A percentile compares a stretch with the other conserved stretches of the same genome.
Evolutionary conservation across 148 eudicot genomes (phyloP).

Genomic region (Vaccinium myrtillus): DNA sequence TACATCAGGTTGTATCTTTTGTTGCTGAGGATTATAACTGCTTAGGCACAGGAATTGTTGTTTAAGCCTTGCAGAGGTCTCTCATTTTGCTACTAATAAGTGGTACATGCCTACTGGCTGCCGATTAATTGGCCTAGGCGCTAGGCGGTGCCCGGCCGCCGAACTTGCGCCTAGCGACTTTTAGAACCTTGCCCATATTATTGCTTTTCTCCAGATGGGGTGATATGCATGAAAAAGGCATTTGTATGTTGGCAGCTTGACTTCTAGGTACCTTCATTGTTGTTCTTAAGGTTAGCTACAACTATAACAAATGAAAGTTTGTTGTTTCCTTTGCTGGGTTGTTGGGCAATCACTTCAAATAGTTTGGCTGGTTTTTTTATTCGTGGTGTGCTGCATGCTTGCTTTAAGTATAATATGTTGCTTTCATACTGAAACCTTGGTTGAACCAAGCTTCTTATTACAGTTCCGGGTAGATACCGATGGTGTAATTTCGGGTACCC

Average conservation of each 20-base stretch:
- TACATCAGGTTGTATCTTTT: constrained; percentile 31
- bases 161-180: too few relatives aligned
- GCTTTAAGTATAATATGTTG: background rate
- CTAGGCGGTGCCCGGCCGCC: too few relatives aligned
- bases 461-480: background rate
- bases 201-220: background rate
- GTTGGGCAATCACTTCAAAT: background rate
- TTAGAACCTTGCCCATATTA: too few relatives aligned
- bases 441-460: background rate
- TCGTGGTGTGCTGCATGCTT: background rate
- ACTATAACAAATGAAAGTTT: background rate
- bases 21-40: constrained; percentile 22
- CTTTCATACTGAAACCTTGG: background rate
- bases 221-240: background rate
- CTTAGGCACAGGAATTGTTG: constrained; percentile 32
- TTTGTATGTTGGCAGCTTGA: background rate
- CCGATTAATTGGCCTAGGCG: too few relatives aligned
- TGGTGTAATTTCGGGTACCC: too few relatives aligned
- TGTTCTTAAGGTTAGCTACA: background rate
- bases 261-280: background rate
- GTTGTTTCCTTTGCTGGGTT: background rate
- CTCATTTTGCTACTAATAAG: constrained; percentile 15
- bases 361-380: background rate
- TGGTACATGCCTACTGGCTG: background rate
- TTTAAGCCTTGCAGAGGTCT: constrained; percentile 17